Conservation (phyloP, 805 yeast species). For the Metschnikowia picachoensis region DNA sequence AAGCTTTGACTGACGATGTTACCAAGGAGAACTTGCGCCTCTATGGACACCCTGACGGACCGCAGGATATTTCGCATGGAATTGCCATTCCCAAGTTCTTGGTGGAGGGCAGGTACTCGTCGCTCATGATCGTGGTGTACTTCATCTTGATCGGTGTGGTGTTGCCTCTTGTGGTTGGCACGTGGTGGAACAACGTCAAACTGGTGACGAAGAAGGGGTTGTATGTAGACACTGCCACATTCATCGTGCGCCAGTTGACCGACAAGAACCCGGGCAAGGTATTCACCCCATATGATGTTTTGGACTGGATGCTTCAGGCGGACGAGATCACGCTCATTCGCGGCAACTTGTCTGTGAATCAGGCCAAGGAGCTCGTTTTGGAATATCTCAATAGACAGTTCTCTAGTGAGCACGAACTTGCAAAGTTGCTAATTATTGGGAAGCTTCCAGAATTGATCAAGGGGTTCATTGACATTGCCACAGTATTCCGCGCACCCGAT, state of each 20-base stretch:
- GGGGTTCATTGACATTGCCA: slow-evolving; percentile 78
- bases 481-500: slow-evolving; percentile 71
- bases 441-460: slow-evolving; percentile 60
- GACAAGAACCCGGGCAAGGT: slow-evolving; percentile 71
- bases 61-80: slow-evolving; percentile 85
- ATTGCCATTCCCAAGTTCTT: slow-evolving; percentile 92
- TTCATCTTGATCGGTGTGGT: slow-evolving; percentile 69
- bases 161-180: slow-evolving; percentile 75
- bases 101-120: slow-evolving; percentile 76
- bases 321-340: slow-evolving; percentile 53
- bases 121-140: slow-evolving; percentile 58
- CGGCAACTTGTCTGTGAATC: slow-evolving; percentile 39
- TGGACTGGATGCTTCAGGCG: slow-evolving; percentile 60
- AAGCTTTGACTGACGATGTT: slow-evolving; percentile 87
- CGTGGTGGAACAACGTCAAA: slow-evolving; percentile 87
- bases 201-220: slow-evolving; percentile 78
- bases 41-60: slow-evolving; percentile 98
- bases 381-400: slow-evolving; percentile 57
- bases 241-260: slow-evolving; percentile 65
- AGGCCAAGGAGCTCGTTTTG: slow-evolving; percentile 48
- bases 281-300: slow-evolving; percentile 53
- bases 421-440: slow-evolving; percentile 55
- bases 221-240: slow-evolving; percentile 77
- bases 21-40: slow-evolving; percentile 76
- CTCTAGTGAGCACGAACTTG: slow-evolving; percentile 22